Evolutionary conservation across 176 grass and related monocot species (phyloP), one percentile per base, ranked within the genome.

Genomic region (Melocanna baccifera): DNA sequence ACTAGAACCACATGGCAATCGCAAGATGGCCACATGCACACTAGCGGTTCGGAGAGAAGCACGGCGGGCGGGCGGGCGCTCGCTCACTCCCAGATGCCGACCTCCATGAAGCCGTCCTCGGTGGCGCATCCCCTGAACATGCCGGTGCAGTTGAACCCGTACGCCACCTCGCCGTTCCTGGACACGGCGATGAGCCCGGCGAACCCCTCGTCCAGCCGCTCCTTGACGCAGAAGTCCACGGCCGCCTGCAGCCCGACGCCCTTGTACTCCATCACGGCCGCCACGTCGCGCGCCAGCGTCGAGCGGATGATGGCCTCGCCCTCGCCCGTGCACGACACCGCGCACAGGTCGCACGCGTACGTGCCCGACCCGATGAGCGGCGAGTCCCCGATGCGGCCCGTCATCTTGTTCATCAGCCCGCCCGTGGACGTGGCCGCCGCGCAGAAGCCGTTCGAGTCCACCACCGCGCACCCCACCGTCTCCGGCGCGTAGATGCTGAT

Each of bases 401-500:
- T 52, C 91, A 93, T 98, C 84, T 98, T 98, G 91, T 98, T 98
- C 96, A 98, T 95, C 1, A 98, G 85, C 0, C 95, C 96, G 4
- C 96, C 96, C 0, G 96, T 98, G 1, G 96, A 98, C 0, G 93
- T 98, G 8, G 96, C 96, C 0, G 96, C 84, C 0, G 87, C 96
- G 77, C 80, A 85, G 71, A 74, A 46, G 6, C 92, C 96, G 1
- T 22, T 11, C 0, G 69, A 67, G 77, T 98, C 92, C 7, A 98
- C 92, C 23, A 89, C 96, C 15, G 88, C 96, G 75, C 96, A 98
- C 0, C 96, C 96, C 6, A 98, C 96, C 3, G 96, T 98, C 87
- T 98, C 96, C 47, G 96, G 95, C 9, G 96, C 89, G 83, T 98
- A 98, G 82, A 98, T 85, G 91, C 89, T 90, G 87, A 98, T 98